These are phyloP conservation scores for Dactylonectria estremocensis DNA, from an alignment of 2,329 filamentous ascomycete genomes.

Conservation along the genomic window DNA sequence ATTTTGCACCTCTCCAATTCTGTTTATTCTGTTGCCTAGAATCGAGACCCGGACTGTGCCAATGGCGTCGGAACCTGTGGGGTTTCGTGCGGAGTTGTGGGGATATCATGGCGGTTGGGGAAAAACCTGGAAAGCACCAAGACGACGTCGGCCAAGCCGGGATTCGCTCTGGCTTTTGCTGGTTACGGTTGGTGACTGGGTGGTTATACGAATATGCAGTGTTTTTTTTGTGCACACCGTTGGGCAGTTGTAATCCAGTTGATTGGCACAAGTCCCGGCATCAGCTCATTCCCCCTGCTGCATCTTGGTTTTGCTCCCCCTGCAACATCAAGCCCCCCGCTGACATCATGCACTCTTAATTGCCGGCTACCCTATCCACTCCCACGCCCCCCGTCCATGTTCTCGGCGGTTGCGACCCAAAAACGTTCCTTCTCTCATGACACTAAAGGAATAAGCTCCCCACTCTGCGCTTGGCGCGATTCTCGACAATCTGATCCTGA, in stretches of 20 bases:
- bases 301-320: neutral
- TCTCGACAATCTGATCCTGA: slow-evolving; percentile 3
- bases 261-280: neutral
- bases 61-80: slow-evolving; percentile 16
- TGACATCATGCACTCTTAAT: slow-evolving; percentile 10
- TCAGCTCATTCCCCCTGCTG: slow-evolving; percentile 10
- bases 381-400: neutral
- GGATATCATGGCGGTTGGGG: slow-evolving; percentile 15
- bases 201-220: neutral
- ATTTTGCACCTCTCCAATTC: slow-evolving; percentile 23
- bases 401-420: neutral
- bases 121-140: neutral
- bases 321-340: neutral
- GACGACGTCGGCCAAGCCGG: neutral
- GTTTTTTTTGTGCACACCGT: no score
- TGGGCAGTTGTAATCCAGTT: neutral
- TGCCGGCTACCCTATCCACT: neutral
- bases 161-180: neutral
- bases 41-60: slow-evolving; percentile 4
- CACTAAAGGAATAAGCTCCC: slow-evolving; percentile 1
- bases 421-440: neutral
- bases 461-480: neutral
- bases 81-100: slow-evolving; percentile 21
- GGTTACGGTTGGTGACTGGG: neutral
- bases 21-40: slow-evolving; percentile 38